Evolutionary conservation across 2,329 filamentous ascomycete species (phyloP).

Genomic region (Ceratocystiopsis minuta): DNA sequence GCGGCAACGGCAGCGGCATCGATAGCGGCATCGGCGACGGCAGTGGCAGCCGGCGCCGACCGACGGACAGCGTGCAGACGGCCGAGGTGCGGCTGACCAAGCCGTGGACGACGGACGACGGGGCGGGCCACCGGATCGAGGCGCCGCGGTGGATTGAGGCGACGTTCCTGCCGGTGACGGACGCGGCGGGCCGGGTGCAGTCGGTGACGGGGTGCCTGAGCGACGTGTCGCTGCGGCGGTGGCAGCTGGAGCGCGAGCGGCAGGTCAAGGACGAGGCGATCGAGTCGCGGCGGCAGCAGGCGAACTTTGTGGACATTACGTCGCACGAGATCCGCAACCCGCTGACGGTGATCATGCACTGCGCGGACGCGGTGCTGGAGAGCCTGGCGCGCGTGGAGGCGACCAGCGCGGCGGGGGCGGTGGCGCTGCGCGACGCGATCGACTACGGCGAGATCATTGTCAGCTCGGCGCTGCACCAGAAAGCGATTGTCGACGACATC

Average conservation of each 20-base stretch:
- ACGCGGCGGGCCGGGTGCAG: constrained; percentile 26
- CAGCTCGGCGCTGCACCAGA: constrained; percentile 64
- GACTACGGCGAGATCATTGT: constrained; percentile 64
- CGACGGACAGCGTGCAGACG: constrained; percentile 17
- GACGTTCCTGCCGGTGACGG: constrained; percentile 31
- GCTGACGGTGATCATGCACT: constrained; percentile 54
- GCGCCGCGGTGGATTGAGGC: constrained; percentile 30
- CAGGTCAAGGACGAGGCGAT: constrained; percentile 36
- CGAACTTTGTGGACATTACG: constrained; percentile 66
- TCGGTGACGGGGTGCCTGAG: constrained; percentile 31
- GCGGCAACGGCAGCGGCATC: not conserved
- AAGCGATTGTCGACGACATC: constrained; percentile 60
- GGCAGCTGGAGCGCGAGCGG: constrained; percentile 31
- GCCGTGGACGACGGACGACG: constrained; percentile 27
- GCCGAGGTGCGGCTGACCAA: constrained; percentile 31
- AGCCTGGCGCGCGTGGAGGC: constrained; percentile 23
- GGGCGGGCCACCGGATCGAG: constrained; percentile 22
- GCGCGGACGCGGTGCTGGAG: constrained; percentile 49
- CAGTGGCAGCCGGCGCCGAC: constrained; percentile 16
- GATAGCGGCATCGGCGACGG: not conserved
- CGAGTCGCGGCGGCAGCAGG: constrained; percentile 48
- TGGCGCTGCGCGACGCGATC: constrained; percentile 37
- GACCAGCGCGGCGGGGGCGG: constrained; percentile 7
- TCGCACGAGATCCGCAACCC: constrained; percentile 60
- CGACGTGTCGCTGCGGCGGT: constrained; percentile 31